Conservation (phyloP, 345 rosid species). For the Populus simonii region DNA sequence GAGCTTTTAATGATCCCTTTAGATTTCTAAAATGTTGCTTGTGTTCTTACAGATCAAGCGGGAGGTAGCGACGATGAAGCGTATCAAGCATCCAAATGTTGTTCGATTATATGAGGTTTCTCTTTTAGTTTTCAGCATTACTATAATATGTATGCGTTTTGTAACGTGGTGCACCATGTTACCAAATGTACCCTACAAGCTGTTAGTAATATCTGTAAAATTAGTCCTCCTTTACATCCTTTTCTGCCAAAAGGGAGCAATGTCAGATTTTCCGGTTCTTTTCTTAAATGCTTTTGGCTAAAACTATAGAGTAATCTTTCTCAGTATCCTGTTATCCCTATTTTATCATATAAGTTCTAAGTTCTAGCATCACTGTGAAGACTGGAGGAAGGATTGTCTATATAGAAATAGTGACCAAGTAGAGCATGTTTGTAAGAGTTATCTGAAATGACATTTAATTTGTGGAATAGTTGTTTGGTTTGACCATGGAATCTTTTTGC, state of each 20-base stretch:
- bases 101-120: slow-evolving; percentile 75
- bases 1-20: neutral
- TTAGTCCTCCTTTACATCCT: slow-evolving; percentile 1
- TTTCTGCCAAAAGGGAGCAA: neutral
- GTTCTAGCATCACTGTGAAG: neutral
- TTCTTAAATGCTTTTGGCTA: neutral
- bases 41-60: slow-evolving; percentile 66
- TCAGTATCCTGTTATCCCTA: neutral
- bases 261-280: neutral
- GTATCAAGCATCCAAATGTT: slow-evolving; percentile 90
- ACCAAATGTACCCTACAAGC: too few species aligned
- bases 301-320: neutral
- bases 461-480: neutral
- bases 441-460: neutral
- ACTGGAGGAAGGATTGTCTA: neutral
- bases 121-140: slow-evolving; percentile 22
- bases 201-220: neutral
- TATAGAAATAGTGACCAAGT: neutral
- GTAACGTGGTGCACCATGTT: too few species aligned
- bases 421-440: neutral
- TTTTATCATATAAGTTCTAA: neutral
- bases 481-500: neutral
- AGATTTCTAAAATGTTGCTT: slow-evolving; percentile 15
- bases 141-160: neutral
- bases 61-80: slow-evolving; percentile 90